Conservation (phyloP, 1,139 yeast genomes). For the Yarrowia galli region DNA sequence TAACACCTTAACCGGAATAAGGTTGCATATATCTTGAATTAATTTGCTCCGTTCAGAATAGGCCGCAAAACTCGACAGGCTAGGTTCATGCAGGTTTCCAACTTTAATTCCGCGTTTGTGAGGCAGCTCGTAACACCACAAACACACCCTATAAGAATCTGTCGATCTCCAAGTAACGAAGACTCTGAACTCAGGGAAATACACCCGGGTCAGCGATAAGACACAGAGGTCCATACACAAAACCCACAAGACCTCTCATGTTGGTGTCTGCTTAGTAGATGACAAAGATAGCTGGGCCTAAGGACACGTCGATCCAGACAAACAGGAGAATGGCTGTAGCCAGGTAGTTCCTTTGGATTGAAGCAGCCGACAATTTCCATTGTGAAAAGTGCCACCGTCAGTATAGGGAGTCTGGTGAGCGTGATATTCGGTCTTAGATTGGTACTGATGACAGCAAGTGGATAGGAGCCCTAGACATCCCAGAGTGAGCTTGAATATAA, state of each 20-base stretch:
- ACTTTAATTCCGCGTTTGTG: too few relatives aligned
- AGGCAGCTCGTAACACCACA: too few relatives aligned
- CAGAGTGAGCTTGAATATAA: conserved; percentile 46
- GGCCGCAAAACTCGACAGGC: too few relatives aligned
- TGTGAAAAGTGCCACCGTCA: conserved; percentile 53
- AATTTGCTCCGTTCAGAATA: too few relatives aligned
- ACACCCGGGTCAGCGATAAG: conserved; percentile 53
- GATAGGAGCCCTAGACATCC: conserved; percentile 59
- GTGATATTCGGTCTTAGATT: conserved; percentile 58
- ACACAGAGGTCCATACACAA: conserved; percentile 63
- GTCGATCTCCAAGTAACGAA: conserved; percentile 69
- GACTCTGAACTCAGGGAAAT: conserved; percentile 64
- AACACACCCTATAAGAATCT: conserved; percentile 53
- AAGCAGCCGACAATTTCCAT: conserved; percentile 45
- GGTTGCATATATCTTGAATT: too few relatives aligned
- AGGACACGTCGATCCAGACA: conserved; percentile 53
- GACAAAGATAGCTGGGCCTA: conserved; percentile 67
- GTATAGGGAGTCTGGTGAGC: conserved; percentile 55
- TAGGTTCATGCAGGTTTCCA: too few relatives aligned
- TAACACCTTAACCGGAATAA: too few relatives aligned
- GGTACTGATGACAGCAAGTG: conserved; percentile 62
- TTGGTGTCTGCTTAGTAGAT: conserved; percentile 63
- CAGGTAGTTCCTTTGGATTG: conserved; percentile 41
- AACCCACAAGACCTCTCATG: conserved; percentile 66
- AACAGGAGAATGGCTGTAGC: conserved; percentile 45